phyloP scores from a whole-genome alignment of 225 moss, liverwort and hornwort species.

The Polytrichum commune region DNA sequence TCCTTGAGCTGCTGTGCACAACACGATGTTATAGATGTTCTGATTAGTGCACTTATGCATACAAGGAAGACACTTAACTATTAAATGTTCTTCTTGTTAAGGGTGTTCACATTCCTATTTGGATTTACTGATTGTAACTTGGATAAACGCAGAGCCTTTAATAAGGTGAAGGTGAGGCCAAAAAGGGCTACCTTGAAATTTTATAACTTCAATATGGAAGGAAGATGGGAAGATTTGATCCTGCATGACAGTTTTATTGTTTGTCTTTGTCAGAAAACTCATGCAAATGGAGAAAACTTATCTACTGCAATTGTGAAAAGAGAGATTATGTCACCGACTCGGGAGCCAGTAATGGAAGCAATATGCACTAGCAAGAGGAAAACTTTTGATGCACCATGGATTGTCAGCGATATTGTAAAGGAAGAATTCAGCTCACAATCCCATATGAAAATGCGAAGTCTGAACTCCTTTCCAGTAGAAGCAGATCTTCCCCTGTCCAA shows the following conservation, averaged over 20 bases:
- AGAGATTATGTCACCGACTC: slow-evolving; percentile 6
- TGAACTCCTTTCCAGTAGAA: slow-evolving; percentile 31
- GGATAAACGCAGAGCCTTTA: slow-evolving; percentile 13
- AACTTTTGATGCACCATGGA: slow-evolving; percentile 6
- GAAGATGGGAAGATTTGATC: no score
- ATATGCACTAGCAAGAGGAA: slow-evolving; percentile 11
- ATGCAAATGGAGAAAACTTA: slow-evolving; percentile 22
- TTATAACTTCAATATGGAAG: no score
- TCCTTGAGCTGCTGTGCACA: no score
- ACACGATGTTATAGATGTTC: no score
- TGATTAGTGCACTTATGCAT: no score
- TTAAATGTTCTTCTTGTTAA: no score
- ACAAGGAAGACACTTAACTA: no score
- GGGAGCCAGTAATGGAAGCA: slow-evolving; percentile 11
- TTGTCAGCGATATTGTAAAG: slow-evolving; percentile 3
- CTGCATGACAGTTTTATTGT: not conserved
- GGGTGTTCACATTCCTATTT: no score
- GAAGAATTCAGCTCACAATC: slow-evolving; percentile 21
- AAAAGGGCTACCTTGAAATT: no score
- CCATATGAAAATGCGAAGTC: slow-evolving; percentile 42
- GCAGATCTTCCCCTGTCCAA: slow-evolving; percentile 10
- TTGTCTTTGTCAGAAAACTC: slow-evolving; percentile 11
- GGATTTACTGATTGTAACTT: not conserved
- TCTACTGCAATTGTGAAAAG: slow-evolving; percentile 10
- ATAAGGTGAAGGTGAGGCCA: slow-evolving; percentile 1